These are phyloP conservation scores for Colletotrichum navitas DNA, from an alignment of 2,329 filamentous ascomycete genomes.

Conservation along the genomic window DNA sequence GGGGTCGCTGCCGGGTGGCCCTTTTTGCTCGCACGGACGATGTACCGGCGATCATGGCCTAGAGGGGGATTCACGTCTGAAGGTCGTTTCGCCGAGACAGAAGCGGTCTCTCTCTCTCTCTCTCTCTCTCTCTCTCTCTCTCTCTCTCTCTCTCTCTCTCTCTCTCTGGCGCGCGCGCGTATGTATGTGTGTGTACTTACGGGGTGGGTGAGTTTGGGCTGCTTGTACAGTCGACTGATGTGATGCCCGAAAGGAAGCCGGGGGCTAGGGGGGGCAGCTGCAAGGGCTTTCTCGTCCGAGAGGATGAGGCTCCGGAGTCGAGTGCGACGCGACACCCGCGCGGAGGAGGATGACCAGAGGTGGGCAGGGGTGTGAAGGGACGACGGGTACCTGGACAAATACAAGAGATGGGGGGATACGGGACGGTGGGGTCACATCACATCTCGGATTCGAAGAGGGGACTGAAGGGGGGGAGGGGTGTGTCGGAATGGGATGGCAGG, in stretches of 20 bases:
- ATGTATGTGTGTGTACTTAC: too few relatives aligned
- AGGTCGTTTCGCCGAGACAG: neutral
- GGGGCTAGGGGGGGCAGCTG: neutral
- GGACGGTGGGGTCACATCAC: neutral
- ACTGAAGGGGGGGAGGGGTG: neutral
- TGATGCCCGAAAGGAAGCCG: neutral
- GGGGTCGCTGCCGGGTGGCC: neutral
- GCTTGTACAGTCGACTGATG: neutral
- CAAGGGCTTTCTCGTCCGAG: neutral
- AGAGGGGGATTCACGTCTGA: neutral
- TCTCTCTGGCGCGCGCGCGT: too few relatives aligned
- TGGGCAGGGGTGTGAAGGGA: neutral
- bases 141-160: too few relatives aligned
- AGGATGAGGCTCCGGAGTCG: neutral
- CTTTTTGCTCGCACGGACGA: neutral
- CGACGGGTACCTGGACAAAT: slow-evolving; percentile 10
- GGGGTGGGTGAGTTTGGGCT: neutral
- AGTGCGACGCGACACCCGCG: neutral
- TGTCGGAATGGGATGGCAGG: neutral
- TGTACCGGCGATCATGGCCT: neutral
- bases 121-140: too few relatives aligned
- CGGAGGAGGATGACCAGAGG: neutral
- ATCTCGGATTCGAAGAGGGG: neutral
- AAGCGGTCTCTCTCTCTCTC: neutral
- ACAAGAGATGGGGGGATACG: neutral